Evolutionary conservation across 352 stramenopile genomes (phyloP), one percentile per base, ranked within the genome.

Genomic region (Phytophthora fragariae): DNA sequence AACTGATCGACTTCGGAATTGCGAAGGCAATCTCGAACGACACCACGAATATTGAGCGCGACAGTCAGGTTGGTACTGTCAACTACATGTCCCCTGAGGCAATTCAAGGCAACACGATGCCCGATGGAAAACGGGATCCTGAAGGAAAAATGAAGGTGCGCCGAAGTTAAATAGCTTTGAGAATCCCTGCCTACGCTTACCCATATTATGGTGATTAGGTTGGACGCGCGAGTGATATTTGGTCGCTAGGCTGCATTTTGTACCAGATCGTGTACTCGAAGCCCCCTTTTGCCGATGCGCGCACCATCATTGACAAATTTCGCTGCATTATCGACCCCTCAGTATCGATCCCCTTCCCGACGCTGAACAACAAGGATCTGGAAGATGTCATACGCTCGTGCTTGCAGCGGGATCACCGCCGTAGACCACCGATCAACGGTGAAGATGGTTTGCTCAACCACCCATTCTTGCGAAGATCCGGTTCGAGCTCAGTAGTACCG

Each of bases 1-100:
- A 99, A 73, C 83, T 99, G 0, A 99, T 99, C 64, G 97, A 99
- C 77, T 99, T 99, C 75, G 97, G 97, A 37, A 99, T 99, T 64
- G 97, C 97, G 7, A 98, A 98, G 65, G 93, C 95, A n/a, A 99
- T 99, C 71, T 97, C 86, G 33, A 97, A 99, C 66, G 97, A 99
- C 69, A 99, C 97, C 54, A 99, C 96, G 1, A 99, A 99, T 77
- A 98, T 99, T 63, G 95, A 98, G 69, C 85, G 96, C 49, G 97
- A 99, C 68, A 98, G 85, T 65, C 94, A 99, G 62, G 96, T 98
- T 71, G 97, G 97, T 29, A 99, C 97, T 1, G 85, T 99, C 14
- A 99, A 98, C 79, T 99, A 98, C 73, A 99, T 99, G 95, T 98
- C 92, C 1, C 97, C 97, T 5, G 97, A 99, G 56, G 88, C 88